Percentiles rank a stretch among this genome's conserved stretches.
Conservation (phyloP, 2,329 filamentous ascomycete species). For the Penicillium sp. region DNA sequence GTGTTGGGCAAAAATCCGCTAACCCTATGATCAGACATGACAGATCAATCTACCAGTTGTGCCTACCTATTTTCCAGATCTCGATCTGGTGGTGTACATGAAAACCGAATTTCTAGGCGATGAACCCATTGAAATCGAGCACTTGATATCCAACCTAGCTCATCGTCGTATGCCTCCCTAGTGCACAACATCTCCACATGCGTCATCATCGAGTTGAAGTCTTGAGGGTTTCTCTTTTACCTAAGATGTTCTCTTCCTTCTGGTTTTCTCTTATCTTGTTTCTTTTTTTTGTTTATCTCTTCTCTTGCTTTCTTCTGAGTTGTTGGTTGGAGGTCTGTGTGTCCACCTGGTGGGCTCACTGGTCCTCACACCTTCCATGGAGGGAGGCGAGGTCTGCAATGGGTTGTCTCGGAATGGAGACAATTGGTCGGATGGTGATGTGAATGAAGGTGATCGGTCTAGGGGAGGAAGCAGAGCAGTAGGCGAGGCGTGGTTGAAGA, state of each 20-base stretch:
- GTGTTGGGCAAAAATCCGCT: neutral
- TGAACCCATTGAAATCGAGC: neutral
- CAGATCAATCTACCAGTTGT: constrained; percentile 12
- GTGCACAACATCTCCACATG: constrained; percentile 1
- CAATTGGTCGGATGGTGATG: neutral
- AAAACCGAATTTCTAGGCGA: constrained; percentile 5
- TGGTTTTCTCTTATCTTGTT: constrained; percentile 6
- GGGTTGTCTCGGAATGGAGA: neutral
- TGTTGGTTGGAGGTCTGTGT: constrained; percentile 11
- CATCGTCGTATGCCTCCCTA: neutral
- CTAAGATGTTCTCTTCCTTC: constrained; percentile 13
- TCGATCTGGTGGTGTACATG: constrained; percentile 10
- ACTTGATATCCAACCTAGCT: neutral
- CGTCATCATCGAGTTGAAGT: constrained; percentile 1
- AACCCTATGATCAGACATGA: constrained; percentile 9
- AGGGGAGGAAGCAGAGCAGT: neutral
- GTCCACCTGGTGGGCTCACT: neutral
- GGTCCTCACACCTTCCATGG: neutral
- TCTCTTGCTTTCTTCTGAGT: constrained; percentile 10
- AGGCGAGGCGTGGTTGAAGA: neutral
- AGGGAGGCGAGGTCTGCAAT: neutral
- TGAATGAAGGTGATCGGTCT: neutral
- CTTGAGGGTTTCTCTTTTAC: neutral
- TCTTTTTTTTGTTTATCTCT: constrained; percentile 3
- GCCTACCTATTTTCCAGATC: constrained; percentile 9